phyloP scores from a whole-genome alignment of 2,329 filamentous ascomycete species.

The Diaporthe batatas region DNA sequence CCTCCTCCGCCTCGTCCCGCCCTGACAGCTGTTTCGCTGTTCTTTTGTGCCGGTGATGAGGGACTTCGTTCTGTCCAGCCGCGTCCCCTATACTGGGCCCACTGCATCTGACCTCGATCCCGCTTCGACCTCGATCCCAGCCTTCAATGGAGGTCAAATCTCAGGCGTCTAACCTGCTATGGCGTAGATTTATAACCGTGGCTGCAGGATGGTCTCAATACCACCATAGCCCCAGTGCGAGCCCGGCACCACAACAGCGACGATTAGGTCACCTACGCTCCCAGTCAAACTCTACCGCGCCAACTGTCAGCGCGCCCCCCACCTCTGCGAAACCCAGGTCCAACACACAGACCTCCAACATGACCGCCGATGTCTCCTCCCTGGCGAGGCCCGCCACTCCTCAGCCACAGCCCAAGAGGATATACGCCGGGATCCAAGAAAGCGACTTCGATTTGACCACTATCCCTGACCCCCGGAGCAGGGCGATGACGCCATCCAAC shows the following conservation, averaged over 20 bases:
- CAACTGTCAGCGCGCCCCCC: constrained; percentile 54
- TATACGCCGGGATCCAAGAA: constrained; percentile 57
- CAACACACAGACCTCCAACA: constrained; percentile 54
- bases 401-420: constrained; percentile 40
- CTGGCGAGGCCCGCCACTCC: constrained; percentile 42
- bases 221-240: constrained; percentile 53
- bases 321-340: constrained; percentile 56
- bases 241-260: constrained; percentile 47
- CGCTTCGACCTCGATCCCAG: not conserved
- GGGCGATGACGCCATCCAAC: constrained; percentile 61
- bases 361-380: constrained; percentile 50
- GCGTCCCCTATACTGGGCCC: constrained; percentile 34
- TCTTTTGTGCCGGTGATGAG: not conserved
- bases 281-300: constrained; percentile 63
- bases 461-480: constrained; percentile 73
- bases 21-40: not conserved
- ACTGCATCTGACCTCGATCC: not conserved
- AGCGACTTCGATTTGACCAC: constrained; percentile 76
- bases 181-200: constrained; percentile 65
- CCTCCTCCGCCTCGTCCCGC: not conserved
- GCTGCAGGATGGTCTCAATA: constrained; percentile 63
- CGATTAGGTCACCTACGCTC: constrained; percentile 65
- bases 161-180: constrained; percentile 38
- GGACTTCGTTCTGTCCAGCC: not conserved
- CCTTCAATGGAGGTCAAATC: constrained; percentile 38